Conservation (phyloP, 371 early-diverging fungal genomes). For the Circinella minor region DNA sequence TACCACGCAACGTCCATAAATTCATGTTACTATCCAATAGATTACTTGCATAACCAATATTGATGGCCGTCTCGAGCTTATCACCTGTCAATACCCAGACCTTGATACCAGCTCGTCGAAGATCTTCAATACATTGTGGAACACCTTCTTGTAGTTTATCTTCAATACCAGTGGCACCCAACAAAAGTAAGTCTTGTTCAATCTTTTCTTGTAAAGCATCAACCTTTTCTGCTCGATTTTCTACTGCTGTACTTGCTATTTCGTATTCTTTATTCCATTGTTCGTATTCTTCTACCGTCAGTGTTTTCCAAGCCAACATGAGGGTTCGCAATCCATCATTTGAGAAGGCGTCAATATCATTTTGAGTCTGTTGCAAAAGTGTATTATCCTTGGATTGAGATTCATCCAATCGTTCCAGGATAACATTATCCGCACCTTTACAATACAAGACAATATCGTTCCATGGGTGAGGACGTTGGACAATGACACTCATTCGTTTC, state of each 20-base stretch:
- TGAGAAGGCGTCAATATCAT: conserved; percentile 77
- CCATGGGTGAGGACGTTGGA: conserved; percentile 76
- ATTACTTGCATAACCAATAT: conserved; percentile 92
- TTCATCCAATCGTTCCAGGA: conserved; percentile 70
- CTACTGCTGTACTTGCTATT: conserved; percentile 72
- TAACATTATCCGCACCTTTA: conserved; percentile 98
- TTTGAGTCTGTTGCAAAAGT: conserved; percentile 56
- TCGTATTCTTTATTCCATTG: conserved; percentile 72
- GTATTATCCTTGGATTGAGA: conserved; percentile 38
- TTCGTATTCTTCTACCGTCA: conserved; percentile 73
- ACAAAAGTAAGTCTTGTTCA: conserved; percentile 78
- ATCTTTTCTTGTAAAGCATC: conserved; percentile 77
- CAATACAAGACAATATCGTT: conserved; percentile 84
- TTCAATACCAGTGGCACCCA: conserved; percentile 98
- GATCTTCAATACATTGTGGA: conserved; percentile 85
- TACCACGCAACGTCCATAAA: conserved; percentile 73
- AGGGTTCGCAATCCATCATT: conserved; percentile 91
- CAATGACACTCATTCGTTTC: conserved; percentile 94
- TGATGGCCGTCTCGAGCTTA: conserved; percentile 99
- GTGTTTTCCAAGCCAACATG: conserved; percentile 76
- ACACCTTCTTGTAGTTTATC: conserved; percentile 98
- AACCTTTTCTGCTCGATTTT: conserved; percentile 76
- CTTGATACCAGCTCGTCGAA: conserved; percentile 92
- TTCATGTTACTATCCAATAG: conserved; percentile 77
- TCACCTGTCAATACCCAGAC: conserved; percentile 99